Conservation (phyloP, 306 rosid species). For the Trichosanthes truncata region DNA sequence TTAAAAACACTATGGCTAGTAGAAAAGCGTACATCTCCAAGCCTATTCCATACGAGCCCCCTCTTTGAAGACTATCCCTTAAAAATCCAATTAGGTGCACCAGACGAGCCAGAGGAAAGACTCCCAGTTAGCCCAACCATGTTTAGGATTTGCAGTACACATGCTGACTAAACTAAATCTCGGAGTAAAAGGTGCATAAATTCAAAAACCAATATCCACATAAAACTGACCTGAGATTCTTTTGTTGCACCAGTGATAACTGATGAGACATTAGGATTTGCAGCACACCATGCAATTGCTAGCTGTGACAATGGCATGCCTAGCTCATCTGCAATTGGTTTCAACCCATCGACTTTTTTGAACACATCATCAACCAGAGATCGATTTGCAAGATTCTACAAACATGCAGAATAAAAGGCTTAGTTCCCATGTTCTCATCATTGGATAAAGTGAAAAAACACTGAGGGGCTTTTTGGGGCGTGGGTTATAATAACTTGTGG, state of each 20-base stretch:
- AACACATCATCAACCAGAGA: constrained; percentile 80
- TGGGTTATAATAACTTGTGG: no score
- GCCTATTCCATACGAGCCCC: background rate
- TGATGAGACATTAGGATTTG: constrained; percentile 90
- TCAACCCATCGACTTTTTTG: constrained; percentile 70
- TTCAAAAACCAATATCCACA: background rate
- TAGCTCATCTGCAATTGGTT: constrained; percentile 94
- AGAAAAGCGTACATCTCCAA: background rate
- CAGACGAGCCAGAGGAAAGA: background rate
- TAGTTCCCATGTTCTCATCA: background rate
- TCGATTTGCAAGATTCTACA: constrained; percentile 81
- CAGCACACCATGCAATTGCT: constrained; percentile 94
- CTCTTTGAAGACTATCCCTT: background rate
- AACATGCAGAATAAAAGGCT: background rate
- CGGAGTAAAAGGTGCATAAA: background rate
- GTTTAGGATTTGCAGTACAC: background rate
- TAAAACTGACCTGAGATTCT: constrained; percentile 83
- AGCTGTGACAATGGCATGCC: constrained; percentile 85
- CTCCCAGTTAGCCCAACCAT: background rate
- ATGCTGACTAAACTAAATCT: background rate
- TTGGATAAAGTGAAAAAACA: background rate
- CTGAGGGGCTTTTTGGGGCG: no score
- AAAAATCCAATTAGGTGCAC: background rate
- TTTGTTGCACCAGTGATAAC: constrained; percentile 95
- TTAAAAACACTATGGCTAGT: background rate